Evolutionary conservation across 148 eudicot species (phyloP), one percentile per base, ranked within the genome.

Genomic region (Hydrangea macrophylla): DNA sequence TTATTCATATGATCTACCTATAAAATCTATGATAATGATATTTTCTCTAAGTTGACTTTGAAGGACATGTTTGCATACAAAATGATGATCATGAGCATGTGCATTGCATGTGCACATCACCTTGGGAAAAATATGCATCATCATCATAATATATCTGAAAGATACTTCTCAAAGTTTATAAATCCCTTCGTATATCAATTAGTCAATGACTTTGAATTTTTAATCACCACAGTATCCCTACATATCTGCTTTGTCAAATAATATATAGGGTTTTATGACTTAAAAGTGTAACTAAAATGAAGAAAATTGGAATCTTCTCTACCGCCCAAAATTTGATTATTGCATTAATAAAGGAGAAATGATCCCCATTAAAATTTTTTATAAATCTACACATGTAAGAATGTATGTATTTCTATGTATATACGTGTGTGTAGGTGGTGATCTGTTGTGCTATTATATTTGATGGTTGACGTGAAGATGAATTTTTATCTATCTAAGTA

Each of bases 211-310:
- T 13, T 45, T n/a, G 36, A 60, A 15, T 68, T 64, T 0, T 68
- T 64, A 59, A 69, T 73, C 1, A 61, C 6, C 23, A 31, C 28
- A 62, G 76, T 73, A 80, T 76, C 84, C 84, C 84, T 77, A 39
- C 1, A 81, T 73, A 81, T 81, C 84, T 77, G 84, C 58, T 62
- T 30, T 39, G 56, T 60, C 59, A 53, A 59, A 20, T 76, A 31
- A 13, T 68, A 61, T 62, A 70, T 18, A 55, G 20, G 28, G 40
- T 36, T 53, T 61, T 54, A 36, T 54, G 55, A 17, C 62, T 66
- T 71, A 30, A 23, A 11, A 18, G n/a, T 59, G 17, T 69, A 75
- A 70, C 65, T 66, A 61, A 58, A 58, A 28, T 7, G 12, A 24
- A 30, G 24, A 69, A 15, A 31, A 9, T 45, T 30, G 37, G 28